Base-by-base conservation (phyloP, 1,284 basidiomycete species). In the Rhodotorula sp. region DNA sequence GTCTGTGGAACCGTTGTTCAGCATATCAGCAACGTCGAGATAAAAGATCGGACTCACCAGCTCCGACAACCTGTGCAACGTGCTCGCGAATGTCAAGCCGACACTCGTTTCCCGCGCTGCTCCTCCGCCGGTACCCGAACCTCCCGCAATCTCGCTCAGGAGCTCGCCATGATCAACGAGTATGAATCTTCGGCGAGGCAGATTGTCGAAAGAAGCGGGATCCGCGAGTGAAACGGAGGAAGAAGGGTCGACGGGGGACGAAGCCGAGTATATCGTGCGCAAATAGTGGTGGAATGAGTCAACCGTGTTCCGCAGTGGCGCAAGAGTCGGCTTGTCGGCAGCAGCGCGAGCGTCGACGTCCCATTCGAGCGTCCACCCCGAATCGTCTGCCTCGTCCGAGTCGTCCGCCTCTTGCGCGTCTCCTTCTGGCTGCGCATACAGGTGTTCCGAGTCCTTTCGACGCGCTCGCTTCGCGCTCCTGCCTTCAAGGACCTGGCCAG, bases 71-170 rank as follows among this genome's bases (percentile, higher is more conserved):
- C 74, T 56, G 30, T 68, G 53, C 13, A 75, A 44, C 1, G 67
- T 65, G 48, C 67, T 71, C 18, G 64, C 63, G 37, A 75, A 71
- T 4, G 74, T 75, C 65, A 68, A 62, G 15, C 72, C 72, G 7
- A 69, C 46, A 15, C 74, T 69, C 7, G 74, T 71, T 51, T 75
- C 74, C 57, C 52, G 66, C 44, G 73, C 68, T 4, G 68, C 73
- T 11, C 40, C 40, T 13, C 66, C 73, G 1, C 57, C 50, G 0
- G 56, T 60, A 9, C 31, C 34, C 22, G 24, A 7, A 4, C 46
- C 57, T 4, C 66, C 67, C 16, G 55, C 59, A 18, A 75, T 47
- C 22, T 73, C 69, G 4, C 52, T 52, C 13, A 75, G 48, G 2
- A 68, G 48, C 56, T 75, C 74, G 24, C 65, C 74, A 18, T 71